These are phyloP conservation scores for Cryphonectria nitschkei DNA, from an alignment of 2,329 filamentous ascomycete species.

Conservation along the genomic window DNA sequence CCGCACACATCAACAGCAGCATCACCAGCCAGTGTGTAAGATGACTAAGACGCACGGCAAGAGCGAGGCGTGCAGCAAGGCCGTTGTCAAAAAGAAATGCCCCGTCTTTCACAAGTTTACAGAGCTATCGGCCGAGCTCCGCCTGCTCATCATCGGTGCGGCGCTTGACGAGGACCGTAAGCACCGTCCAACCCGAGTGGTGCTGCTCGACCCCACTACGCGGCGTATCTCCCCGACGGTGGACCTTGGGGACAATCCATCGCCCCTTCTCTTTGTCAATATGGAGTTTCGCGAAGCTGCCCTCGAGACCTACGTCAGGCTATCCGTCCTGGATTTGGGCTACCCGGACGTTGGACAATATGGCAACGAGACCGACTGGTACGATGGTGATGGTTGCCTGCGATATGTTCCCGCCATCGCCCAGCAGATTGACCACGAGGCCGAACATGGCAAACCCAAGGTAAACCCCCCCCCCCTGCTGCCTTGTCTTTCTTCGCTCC, in stretches of 20 bases:
- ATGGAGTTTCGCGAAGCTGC: slow-evolving; percentile 4
- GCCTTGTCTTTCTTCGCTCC: background rate
- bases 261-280: slow-evolving; percentile 15
- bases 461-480: background rate
- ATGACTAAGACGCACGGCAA: background rate
- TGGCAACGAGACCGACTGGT: background rate
- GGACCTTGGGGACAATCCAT: slow-evolving; percentile 3
- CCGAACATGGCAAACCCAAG: background rate
- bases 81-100: background rate
- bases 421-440: background rate
- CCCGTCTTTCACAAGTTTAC: slow-evolving; percentile 8
- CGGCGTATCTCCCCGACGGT: slow-evolving; percentile 12
- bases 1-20: background rate
- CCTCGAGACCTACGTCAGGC: slow-evolving; percentile 12
- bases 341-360: background rate
- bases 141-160: slow-evolving; percentile 11
- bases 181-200: background rate
- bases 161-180: slow-evolving; percentile 13
- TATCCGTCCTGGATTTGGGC: background rate
- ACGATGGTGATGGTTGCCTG: background rate
- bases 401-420: background rate
- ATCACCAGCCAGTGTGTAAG: no score
- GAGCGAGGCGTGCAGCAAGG: background rate
- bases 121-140: slow-evolving; percentile 17
- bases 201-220: slow-evolving; percentile 11